Conservation (phyloP, 352 stramenopile genomes). For the Aphanomyces stellatus region DNA sequence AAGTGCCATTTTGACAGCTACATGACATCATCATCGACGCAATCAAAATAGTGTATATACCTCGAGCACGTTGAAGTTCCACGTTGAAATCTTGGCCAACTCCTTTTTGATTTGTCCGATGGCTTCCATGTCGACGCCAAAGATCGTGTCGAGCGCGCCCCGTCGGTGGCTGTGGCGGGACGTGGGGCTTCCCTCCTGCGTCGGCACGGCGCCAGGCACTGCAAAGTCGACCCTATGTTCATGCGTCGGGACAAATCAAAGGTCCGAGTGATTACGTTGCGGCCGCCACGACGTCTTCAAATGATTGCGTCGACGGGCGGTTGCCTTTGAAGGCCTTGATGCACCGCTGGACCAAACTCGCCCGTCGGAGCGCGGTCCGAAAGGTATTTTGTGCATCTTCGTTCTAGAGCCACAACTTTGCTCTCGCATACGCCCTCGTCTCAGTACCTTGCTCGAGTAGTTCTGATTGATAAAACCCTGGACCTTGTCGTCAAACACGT, state of each 20-base stretch:
- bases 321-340: conserved; percentile 23
- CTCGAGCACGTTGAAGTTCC: conserved; percentile 65
- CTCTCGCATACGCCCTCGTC: no score
- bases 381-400: conserved; percentile 55
- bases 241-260: no score
- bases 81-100: conserved; percentile 44
- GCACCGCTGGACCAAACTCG: conserved; percentile 62
- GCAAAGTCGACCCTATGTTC: no score
- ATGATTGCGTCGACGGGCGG: no score
- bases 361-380: conserved; percentile 51
- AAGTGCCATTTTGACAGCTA: conserved; percentile 16
- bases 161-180: background rate
- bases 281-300: no score
- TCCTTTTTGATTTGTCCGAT: conserved; percentile 35
- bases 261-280: background rate
- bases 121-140: conserved; percentile 28
- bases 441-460: conserved; percentile 56
- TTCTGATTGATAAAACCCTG: conserved; percentile 84
- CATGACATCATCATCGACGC: background rate
- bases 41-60: conserved; percentile 36
- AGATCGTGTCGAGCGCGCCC: conserved; percentile 30
- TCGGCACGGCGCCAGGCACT: background rate
- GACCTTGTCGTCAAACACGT: conserved; percentile 80
- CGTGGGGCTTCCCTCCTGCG: background rate
- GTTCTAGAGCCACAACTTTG: no score